These are phyloP conservation scores for Alternaria arborescens DNA, from an alignment of 2,329 filamentous ascomycete species.

Conservation along the genomic window DNA sequence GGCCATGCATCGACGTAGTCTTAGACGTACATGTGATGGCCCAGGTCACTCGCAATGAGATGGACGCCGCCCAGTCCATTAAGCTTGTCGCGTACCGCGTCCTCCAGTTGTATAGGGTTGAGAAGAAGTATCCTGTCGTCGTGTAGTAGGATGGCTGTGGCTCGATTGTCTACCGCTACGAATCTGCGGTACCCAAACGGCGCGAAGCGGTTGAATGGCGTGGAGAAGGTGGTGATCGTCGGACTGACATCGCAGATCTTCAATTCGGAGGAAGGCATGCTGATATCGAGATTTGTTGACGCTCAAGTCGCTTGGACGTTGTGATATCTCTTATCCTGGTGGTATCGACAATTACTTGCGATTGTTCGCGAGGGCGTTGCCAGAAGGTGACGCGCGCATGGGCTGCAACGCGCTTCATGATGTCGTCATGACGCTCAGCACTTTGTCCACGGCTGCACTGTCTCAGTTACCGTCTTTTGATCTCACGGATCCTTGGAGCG, in stretches of 20 bases:
- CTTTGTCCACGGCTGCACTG: not conserved
- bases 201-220: conserved; percentile 29
- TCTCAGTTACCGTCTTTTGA: not conserved
- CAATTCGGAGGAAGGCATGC: conserved; percentile 4
- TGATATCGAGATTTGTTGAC: not conserved
- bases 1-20: conserved; percentile 21
- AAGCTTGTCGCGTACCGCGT: conserved; percentile 15
- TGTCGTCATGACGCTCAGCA: not conserved
- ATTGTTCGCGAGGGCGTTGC: not conserved
- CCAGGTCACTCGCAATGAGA: conserved; percentile 22
- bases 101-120: conserved; percentile 21
- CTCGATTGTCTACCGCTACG: conserved; percentile 29
- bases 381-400: not conserved
- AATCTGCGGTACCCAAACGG: conserved; percentile 26
- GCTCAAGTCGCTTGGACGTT: not conserved
- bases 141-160: conserved; percentile 22
- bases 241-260: conserved; percentile 18
- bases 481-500: too few relatives aligned
- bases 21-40: conserved; percentile 21
- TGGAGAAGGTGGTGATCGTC: conserved; percentile 21
- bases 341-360: fast-evolving
- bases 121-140: conserved; percentile 18
- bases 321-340: not conserved
- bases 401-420: not conserved
- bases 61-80: conserved; percentile 21